A percentile compares a stretch with the other conserved stretches of the same genome.
Conservation (phyloP, 352 stramenopile genomes). For the Discostella stelligera region DNA sequence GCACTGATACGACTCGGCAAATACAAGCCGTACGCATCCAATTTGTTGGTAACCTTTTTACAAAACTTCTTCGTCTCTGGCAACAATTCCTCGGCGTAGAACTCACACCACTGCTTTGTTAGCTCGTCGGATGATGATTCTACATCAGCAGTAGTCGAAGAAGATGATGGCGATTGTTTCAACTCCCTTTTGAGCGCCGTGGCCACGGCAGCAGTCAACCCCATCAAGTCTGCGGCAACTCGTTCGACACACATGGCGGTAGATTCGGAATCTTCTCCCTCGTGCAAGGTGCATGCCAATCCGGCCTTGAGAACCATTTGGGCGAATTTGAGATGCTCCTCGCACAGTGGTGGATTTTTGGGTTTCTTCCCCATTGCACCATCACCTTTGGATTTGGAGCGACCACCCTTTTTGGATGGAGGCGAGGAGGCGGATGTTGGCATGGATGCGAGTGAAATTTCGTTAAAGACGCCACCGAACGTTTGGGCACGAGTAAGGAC, state of each 20-base stretch:
- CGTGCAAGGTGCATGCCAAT: conserved; percentile 76
- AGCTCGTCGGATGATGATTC: conserved; percentile 10
- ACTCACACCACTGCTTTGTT: conserved; percentile 76
- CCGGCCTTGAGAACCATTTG: conserved; percentile 80
- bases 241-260: conserved; percentile 79
- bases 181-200: conserved; percentile 71
- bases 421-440: conserved; percentile 11
- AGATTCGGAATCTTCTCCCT: conserved; percentile 80
- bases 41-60: conserved; percentile 73
- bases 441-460: conserved; percentile 61
- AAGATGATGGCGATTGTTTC: conserved; percentile 46
- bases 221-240: conserved; percentile 79
- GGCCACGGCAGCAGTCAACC: conserved; percentile 64
- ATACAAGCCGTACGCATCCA: conserved; percentile 81
- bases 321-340: conserved; percentile 77
- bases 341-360: conserved; percentile 66
- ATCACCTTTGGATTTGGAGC: conserved; percentile 50
- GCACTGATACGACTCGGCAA: conserved; percentile 77
- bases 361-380: conserved; percentile 37
- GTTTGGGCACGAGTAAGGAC: conserved; percentile 78
- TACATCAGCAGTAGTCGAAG: conserved; percentile 58
- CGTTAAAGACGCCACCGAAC: conserved; percentile 80
- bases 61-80: conserved; percentile 78
- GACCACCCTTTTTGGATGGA: conserved; percentile 29
- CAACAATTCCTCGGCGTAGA: conserved; percentile 77